Conservation (phyloP, 352 stramenopile genomes). For the Globisporangium paroecandrum region DNA sequence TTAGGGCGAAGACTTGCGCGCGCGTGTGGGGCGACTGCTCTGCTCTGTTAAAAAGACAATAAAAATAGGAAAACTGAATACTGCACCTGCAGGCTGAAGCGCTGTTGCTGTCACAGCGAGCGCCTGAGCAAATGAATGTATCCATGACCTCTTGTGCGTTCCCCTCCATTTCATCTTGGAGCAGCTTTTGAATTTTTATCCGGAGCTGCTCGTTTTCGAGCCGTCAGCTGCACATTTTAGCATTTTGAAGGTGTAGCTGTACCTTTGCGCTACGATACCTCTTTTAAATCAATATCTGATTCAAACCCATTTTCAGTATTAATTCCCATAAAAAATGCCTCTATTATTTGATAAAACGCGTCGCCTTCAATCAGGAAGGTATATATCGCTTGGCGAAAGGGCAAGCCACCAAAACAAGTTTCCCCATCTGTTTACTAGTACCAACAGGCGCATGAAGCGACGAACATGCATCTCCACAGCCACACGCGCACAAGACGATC, state of each 20-base stretch:
- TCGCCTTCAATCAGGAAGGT: neutral
- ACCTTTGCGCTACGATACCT: neutral
- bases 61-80: neutral
- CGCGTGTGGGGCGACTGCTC: neutral
- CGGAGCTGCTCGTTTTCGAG: neutral
- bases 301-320: neutral
- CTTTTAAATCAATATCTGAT: neutral
- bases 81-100: neutral
- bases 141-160: neutral
- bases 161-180: neutral
- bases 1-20: neutral
- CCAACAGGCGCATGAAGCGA: neutral
- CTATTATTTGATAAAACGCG: neutral
- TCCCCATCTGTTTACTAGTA: neutral
- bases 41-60: conserved; percentile 5
- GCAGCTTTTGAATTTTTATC: neutral
- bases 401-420: neutral
- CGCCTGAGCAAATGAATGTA: neutral
- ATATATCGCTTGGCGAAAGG: neutral
- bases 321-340: neutral
- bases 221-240: neutral
- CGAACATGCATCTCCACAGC: neutral
- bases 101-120: neutral
- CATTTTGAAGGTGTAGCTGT: neutral
- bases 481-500: neutral